A percentile compares a stretch with the other conserved stretches of the same genome.
Evolutionary conservation across 2,329 filamentous ascomycete genomes (phyloP).

Genomic region (Bipolaris zeicola): DNA sequence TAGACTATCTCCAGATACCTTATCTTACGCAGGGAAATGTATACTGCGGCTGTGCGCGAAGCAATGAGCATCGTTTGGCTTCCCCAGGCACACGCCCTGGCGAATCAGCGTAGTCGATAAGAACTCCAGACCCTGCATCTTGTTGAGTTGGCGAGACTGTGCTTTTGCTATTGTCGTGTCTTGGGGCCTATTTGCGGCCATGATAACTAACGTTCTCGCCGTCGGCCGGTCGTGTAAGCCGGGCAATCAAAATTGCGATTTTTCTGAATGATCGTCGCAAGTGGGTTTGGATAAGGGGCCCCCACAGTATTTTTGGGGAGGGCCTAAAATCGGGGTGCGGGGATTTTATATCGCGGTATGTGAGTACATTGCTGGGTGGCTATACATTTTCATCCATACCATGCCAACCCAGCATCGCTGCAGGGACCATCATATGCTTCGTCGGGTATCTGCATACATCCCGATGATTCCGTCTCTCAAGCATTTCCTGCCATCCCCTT

Average conservation of each 20-base stretch:
- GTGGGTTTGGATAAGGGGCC: neutral
- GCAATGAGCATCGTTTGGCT: constrained; percentile 6
- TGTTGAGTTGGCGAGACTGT: constrained; percentile 2
- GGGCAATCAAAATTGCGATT: neutral
- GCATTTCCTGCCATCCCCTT: neutral
- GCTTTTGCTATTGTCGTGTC: constrained; percentile 1
- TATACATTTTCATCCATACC: constrained; percentile 3
- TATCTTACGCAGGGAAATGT: constrained; percentile 29
- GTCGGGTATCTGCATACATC: neutral
- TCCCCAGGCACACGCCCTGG: neutral
- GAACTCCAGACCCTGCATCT: neutral
- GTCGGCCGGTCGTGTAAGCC: constrained; percentile 1
- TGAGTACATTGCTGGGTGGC: constrained; percentile 16
- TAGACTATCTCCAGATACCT: constrained; percentile 23
- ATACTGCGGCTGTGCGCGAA: constrained; percentile 18
- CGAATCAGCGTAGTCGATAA: constrained; percentile 5
- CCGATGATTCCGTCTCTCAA: neutral
- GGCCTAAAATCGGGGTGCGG: neutral
- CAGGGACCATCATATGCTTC: neutral
- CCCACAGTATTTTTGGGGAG: constrained; percentile 9
- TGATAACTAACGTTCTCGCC: constrained; percentile 3
- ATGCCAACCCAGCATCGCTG: neutral
- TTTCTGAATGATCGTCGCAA: neutral
- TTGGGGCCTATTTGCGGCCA: neutral
- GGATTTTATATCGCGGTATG: neutral